Conservation (phyloP, 441 rosid species). For the Geranium incanum region DNA sequence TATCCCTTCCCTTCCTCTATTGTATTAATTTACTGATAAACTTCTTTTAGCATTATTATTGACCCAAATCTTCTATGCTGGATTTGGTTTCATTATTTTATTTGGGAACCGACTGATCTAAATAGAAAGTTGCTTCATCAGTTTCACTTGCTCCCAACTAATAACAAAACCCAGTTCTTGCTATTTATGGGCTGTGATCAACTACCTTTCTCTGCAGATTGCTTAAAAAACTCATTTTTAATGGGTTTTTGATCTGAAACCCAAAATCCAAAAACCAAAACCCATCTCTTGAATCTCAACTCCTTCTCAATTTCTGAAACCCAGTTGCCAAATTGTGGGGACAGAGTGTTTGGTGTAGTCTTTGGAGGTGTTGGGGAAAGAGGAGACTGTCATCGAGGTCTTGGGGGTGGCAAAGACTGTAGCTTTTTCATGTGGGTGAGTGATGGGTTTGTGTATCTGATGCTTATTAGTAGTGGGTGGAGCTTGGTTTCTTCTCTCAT, state of each 20-base stretch:
- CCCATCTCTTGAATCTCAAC: neutral
- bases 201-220: neutral
- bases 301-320: neutral
- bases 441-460: slow-evolving; percentile 4
- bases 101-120: neutral
- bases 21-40: neutral
- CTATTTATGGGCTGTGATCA: slow-evolving; percentile 8
- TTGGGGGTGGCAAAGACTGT: slow-evolving; percentile 6
- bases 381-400: slow-evolving; percentile 1
- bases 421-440: slow-evolving; percentile 9
- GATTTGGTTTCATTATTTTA: slow-evolving; percentile 1
- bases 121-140: slow-evolving; percentile 4
- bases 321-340: slow-evolving; percentile 3
- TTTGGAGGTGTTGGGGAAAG: slow-evolving; percentile 3
- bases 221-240: neutral
- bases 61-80: neutral
- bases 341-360: slow-evolving; percentile 2
- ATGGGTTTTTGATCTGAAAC: neutral
- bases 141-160: neutral
- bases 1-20: neutral
- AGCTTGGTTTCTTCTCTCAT: neutral
- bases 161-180: neutral
- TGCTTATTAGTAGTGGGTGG: slow-evolving; percentile 7
- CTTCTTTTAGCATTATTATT: neutral
- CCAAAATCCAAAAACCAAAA: neutral